Base-by-base conservation (phyloP, 768 basidiomycete species). In the Strobilomyces confusus region DNA sequence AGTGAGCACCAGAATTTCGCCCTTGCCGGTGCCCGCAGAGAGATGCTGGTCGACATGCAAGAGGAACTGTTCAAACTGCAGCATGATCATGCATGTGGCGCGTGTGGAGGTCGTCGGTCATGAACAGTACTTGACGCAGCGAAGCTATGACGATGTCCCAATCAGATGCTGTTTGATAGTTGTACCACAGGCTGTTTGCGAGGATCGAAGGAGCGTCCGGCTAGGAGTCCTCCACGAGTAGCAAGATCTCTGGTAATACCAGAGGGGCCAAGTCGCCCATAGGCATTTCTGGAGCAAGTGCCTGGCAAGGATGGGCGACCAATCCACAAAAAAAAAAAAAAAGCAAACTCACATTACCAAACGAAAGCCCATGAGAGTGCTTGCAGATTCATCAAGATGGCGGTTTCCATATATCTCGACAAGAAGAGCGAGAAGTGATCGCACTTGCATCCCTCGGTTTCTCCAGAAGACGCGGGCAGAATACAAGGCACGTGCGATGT, bases 131-230 rank as follows among this genome's bases (percentile, higher is more conserved):
- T 64, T 87, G 85, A 40, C 84, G 86, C 43, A 92, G 73, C 47
- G 84, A 85, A 6, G 86, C 81, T 41, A 92, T 75, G 1, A 84
- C 82, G 60, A 88, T 90, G 64, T 91, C 87, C 89, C 89, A 92
- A 19, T 89, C 80, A 14, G 69, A 62, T 0, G 87, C 80, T 14
- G 80, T 81, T 41, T 86, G 82, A 60, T 90, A 91, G 63, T 88
- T 87, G 68, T 88, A 86, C 90, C 90, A 92, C 14, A 92, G 73
- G 43, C 79, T 79, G 59, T 86, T 87, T 1, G 89, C 89, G 23
- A 92, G 80, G 44, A 79, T 77, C 1, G 83, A 83, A 2, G 87
- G 79, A 7, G 83, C 87, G 52, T 85, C 82, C 1, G 73, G 72
- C 46, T 78, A 76, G 3, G 75, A 69, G 61, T 88, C 81, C 11